Evolutionary conservation across 129 eudicot genomes (phyloP), one percentile per base, ranked within the genome.

Genomic region (Saposhnikovia divaricata): DNA sequence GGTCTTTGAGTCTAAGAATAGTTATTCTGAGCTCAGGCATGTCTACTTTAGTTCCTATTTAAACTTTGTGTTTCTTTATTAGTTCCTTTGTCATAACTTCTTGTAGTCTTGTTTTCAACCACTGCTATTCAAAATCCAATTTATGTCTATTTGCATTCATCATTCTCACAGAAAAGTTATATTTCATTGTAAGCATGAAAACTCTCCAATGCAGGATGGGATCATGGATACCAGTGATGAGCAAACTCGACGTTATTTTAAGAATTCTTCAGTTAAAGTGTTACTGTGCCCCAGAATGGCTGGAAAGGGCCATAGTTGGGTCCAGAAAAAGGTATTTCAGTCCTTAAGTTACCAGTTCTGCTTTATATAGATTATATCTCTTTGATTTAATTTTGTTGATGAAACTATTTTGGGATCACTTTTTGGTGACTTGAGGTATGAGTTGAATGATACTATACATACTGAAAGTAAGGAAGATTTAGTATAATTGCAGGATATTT

Each of bases 251-350:
- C 86, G 93, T 9, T 94, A 81, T 87, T 94, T 94, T 86, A 94
- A 95, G 89, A 86, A 90, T 81, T 95, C 97, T 68, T 87, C 93
- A 12, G 98, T 95, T 78, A 87, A 90, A 84, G 97, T 90, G 65
- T 77, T 92, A 57, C 90, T 95, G 77, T 90, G 92, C 83, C 96
- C 96, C 6, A 92, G 97, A 12, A 81, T 90, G 25, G 91, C 92
- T 75, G 92, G 92, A 44, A 90, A 95, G 85, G 93, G 97, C 53
- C 91, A 89, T 78, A 95, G 98, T 70, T 92, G 96, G 96, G 97
- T 83, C 84, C 87, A 90, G 71, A 87, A 90, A 78, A 93, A 95
- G 97, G 98, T 94, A 81, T 21, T 77, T 47, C 39, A 47, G 55
- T 25, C n/a, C 66, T 48, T 77, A 25, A 31, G 3, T 68, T 28